phyloP scores from a whole-genome alignment of 495 filamentous ascomycete species.

The Daldinia decipiens region DNA sequence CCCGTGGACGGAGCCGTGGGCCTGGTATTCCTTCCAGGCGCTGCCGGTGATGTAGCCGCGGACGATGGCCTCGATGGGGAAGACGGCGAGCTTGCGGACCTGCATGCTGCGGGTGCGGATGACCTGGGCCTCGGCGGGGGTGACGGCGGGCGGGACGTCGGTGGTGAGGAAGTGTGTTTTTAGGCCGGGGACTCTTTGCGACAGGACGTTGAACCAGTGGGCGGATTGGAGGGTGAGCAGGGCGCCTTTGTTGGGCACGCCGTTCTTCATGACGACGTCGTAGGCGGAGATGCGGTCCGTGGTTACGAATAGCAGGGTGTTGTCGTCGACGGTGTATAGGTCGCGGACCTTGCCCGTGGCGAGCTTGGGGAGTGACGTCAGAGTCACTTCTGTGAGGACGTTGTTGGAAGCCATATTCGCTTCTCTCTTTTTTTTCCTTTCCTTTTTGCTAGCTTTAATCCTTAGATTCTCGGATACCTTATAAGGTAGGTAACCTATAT shows the following conservation, averaged over 20 bases:
- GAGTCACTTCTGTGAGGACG: slow-evolving; percentile 18
- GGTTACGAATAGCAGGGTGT: slow-evolving; percentile 86
- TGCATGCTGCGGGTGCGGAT: slow-evolving; percentile 82
- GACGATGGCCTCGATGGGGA: slow-evolving; percentile 85
- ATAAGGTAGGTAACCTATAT: no score
- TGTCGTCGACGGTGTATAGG: slow-evolving; percentile 77
- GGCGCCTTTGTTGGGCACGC: slow-evolving; percentile 83
- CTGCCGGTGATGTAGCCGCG: slow-evolving; percentile 94
- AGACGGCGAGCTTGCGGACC: slow-evolving; percentile 78
- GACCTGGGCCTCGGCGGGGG: slow-evolving; percentile 55
- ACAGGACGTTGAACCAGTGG: slow-evolving; percentile 85
- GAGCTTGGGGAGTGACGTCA: slow-evolving; percentile 31
- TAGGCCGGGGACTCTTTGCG: slow-evolving; percentile 70
- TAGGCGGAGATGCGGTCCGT: slow-evolving; percentile 94
- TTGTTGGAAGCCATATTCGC: slow-evolving; percentile 20
- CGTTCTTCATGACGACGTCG: slow-evolving; percentile 92
- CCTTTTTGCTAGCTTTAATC: background rate
- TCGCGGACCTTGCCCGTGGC: slow-evolving; percentile 79
- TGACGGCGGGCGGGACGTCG: slow-evolving; percentile 66
- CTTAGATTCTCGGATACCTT: background rate
- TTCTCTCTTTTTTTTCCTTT: background rate
- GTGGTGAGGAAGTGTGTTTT: slow-evolving; percentile 81
- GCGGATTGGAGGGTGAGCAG: slow-evolving; percentile 85
- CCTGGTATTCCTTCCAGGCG: slow-evolving; percentile 82
- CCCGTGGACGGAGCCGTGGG: slow-evolving; percentile 82